Evolutionary conservation across 1,284 basidiomycete species (phyloP).

Genomic region (Puccinia coronata): DNA sequence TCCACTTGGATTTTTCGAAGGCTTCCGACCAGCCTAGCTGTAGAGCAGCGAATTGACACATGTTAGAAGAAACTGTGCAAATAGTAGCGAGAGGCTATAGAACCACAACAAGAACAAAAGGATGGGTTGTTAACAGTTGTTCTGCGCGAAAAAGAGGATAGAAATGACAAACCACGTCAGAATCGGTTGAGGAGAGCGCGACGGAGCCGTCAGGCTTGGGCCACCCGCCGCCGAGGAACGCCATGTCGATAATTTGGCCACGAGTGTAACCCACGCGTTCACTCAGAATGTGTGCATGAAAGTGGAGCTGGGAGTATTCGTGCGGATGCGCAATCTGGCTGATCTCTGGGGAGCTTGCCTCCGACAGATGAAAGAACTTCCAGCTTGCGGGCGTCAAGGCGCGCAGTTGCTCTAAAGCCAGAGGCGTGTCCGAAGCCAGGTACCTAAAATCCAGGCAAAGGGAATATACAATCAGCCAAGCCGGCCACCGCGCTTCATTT

Average conservation of each 20-base stretch:
- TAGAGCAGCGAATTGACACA: slow-evolving; percentile 46
- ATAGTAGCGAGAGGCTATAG: slow-evolving; percentile 43
- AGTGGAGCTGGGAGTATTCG: slow-evolving; percentile 47
- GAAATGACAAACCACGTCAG: not conserved
- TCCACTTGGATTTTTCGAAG: slow-evolving; percentile 39
- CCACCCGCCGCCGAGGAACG: slow-evolving; percentile 45
- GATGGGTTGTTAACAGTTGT: not conserved
- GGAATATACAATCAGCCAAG: not conserved
- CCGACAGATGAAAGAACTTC: slow-evolving; percentile 43
- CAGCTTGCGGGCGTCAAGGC: slow-evolving; percentile 22
- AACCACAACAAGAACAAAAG: not conserved
- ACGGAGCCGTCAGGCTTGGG: slow-evolving; percentile 18
- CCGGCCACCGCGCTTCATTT: not conserved
- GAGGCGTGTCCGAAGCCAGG: slow-evolving; percentile 47
- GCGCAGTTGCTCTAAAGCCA: slow-evolving; percentile 12
- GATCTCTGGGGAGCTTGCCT: not conserved
- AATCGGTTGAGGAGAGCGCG: slow-evolving; percentile 3
- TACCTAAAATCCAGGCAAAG: no score
- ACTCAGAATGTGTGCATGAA: slow-evolving; percentile 27
- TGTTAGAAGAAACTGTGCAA: slow-evolving; percentile 49
- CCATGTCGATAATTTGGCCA: slow-evolving; percentile 47
- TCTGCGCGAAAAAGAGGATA: not conserved
- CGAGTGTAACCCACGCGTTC: slow-evolving; percentile 37
- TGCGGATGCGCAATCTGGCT: slow-evolving; percentile 40
- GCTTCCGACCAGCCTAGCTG: slow-evolving; percentile 41